phyloP scores from a whole-genome alignment of 2,329 filamentous ascomycete species.

The Fusarium goolgardi region DNA sequence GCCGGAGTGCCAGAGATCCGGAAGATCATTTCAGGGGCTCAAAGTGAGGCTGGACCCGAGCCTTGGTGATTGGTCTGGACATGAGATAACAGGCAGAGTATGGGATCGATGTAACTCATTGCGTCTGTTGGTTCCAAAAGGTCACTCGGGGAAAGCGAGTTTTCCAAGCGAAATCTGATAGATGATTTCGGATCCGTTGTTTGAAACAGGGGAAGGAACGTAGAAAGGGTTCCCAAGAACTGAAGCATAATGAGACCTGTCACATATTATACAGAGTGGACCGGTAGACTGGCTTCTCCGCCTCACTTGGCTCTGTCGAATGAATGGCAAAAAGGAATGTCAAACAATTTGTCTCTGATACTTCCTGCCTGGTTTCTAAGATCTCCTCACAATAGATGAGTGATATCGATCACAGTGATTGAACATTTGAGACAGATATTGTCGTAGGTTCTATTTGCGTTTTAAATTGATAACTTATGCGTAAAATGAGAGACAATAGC shows the following conservation, averaged over 20 bases:
- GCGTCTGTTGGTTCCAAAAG: background rate
- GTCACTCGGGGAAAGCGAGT: background rate
- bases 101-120: rapidly evolving
- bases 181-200: background rate
- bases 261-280: background rate
- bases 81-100: background rate
- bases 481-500: background rate
- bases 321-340: background rate
- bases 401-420: background rate
- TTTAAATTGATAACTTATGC: background rate
- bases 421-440: background rate
- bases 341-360: background rate
- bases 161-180: background rate
- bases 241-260: background rate
- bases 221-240: background rate
- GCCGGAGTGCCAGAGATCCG: background rate
- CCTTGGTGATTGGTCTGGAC: background rate
- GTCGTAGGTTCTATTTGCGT: background rate
- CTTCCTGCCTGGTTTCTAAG: background rate
- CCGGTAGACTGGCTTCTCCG: background rate
- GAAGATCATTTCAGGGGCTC: conserved; percentile 1
- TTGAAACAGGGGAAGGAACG: background rate
- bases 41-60: background rate
- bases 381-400: background rate
- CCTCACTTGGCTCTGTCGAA: too few species aligned